Evolutionary conservation across 352 stramenopile species (phyloP).

Genomic region (Phytophthora sp.): DNA sequence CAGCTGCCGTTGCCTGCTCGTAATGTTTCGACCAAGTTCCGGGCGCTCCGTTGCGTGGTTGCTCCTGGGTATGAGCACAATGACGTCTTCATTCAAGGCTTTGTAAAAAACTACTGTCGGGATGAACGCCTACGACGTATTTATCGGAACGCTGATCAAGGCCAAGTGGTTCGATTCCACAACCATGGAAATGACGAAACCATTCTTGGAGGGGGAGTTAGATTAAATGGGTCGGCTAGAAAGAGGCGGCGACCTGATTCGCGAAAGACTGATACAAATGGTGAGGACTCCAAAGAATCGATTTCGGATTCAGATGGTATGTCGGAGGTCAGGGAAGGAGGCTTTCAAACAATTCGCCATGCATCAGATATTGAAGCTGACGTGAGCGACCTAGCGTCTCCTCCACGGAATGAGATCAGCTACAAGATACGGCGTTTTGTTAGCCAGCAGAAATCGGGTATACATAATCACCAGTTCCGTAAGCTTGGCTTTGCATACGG

Average conservation of each 20-base stretch:
- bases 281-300: neutral
- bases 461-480: conserved; percentile 72
- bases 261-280: neutral
- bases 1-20: conserved; percentile 70
- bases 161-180: conserved; percentile 60
- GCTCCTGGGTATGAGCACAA: conserved; percentile 69
- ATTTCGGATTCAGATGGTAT: conserved; percentile 7
- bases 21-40: conserved; percentile 85
- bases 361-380: conserved; percentile 22
- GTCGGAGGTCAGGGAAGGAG: neutral
- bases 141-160: conserved; percentile 62
- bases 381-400: neutral
- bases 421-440: conserved; percentile 77
- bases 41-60: conserved; percentile 73
- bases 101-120: conserved; percentile 78
- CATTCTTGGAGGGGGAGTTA: too few relatives aligned
- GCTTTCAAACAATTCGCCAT: conserved; percentile 10
- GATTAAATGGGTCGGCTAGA: conserved; percentile 26
- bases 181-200: conserved; percentile 48
- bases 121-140: conserved; percentile 79
- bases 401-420: conserved; percentile 50
- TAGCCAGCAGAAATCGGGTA: conserved; percentile 56
- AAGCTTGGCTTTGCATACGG: conserved; percentile 83
- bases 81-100: conserved; percentile 72
- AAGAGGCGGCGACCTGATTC: conserved; percentile 27